Evolutionary conservation across 2,329 filamentous ascomycete species (phyloP), one percentile per base, ranked within the genome.

Genomic region (Sporothrix protearum): DNA sequence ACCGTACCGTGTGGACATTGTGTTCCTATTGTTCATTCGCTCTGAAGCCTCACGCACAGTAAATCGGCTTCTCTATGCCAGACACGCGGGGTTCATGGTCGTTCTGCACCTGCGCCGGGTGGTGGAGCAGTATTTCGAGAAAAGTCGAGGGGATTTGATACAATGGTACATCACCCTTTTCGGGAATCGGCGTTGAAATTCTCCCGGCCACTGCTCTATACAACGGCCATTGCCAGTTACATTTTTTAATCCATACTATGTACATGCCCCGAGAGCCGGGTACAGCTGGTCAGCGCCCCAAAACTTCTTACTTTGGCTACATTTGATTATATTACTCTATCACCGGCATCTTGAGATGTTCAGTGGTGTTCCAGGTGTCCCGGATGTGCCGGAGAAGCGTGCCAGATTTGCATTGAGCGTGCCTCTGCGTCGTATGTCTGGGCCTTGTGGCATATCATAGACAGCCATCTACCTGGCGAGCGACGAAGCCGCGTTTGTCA

Each of bases 401-500:
- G 51, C 51, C 22, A 28, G 51, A 14, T 55, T 55, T 30, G 51
- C 51, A 14, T 16, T 55, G 51, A 55, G 51, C 12, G 51, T 55
- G 51, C 51, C 51, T 14, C 51, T 55, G 8, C 51, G 51, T 1
- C 51, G 51, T 25, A 55, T 55, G 51, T 55, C 51, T 16, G 55
- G 39, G 55, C 55, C 55, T 5, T 39, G 39, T 28, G 55, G 39
- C 16, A 61, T 61, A 3, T 30, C 55, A 1, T 39, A 61, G 14
- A 30, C 55, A 12, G 55, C 55, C 30, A 61, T 61, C 55, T 61
- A 61, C 55, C 55, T 61, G 28, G 55, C 55, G 14, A 61, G 55
- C 30, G 55, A 61, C 33, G 55, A 61, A 12, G 55, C 55, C 5
- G 55, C 55, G 16, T 61, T 61, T 61, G 55, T 61, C 14, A 61